Evolutionary conservation across 202 grass and related monocot species (phyloP), one percentile per base, ranked within the genome.

Genomic region (Schoenoplectus tabernaemontani): DNA sequence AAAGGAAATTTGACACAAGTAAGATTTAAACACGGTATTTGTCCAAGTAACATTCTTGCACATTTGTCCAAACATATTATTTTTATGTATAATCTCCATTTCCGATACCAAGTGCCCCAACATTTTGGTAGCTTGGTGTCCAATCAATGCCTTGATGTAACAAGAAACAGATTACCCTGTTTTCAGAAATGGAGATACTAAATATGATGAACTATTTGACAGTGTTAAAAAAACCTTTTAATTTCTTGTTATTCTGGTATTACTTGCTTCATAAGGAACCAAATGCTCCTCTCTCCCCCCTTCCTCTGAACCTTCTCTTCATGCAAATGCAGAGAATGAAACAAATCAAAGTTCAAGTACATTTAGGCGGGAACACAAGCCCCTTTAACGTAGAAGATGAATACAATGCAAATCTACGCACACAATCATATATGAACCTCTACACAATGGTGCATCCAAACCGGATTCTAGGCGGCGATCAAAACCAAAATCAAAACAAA

Each of bases 381-480:
- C 66, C 61, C 32, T 43, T 82, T 2, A 80, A 67, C 78, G 87
- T 97, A 80, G 83, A 93, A 82, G 93, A 97, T 66, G 93, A 97
- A 89, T 97, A 97, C 85, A 83, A 76, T 47, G 73, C 80, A 23
- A 84, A 85, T 7, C 88, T 97, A 60, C 84, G 83, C 70, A 89
- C 93, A 37, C 88, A 86, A 63, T 93, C 93, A 0, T 97, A 93
- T 76, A 60, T 91, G 2, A 90, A 93, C 38, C 90, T 97, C n/a
- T 97, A 91, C 85, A 81, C 88, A 13, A 85, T 91, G 63, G 93
- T 85, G 33, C 93, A 97, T 22, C 87, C 47, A 61, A 81, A 78
- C 50, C 59, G 82, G 56, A 85, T 57, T 33, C 0, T 68, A 78
- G 2, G 68, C 32, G 17, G 59, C 26, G 19, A 43, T 38, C 47